Evolutionary conservation across 129 eudicot species (phyloP).

Genomic region (Escallonia herrerae): DNA sequence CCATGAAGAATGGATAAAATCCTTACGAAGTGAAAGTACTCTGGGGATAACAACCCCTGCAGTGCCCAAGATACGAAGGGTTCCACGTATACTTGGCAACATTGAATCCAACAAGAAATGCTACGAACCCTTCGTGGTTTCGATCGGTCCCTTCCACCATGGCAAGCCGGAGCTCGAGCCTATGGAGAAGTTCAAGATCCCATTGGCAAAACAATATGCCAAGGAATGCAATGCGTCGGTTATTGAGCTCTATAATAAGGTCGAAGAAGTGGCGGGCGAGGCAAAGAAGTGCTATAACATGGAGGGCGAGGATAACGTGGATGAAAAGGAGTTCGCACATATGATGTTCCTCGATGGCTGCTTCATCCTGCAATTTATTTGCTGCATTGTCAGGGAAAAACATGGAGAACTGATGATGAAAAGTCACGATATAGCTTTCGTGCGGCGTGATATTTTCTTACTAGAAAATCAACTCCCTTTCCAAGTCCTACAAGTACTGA

Average conservation of each 20-base stretch:
- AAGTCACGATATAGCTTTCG: constrained; percentile 29
- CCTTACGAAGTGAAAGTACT: constrained; percentile 6
- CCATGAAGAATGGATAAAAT: constrained; percentile 12
- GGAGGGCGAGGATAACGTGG: not conserved
- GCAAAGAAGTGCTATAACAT: constrained; percentile 15
- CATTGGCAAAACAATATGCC: constrained; percentile 7
- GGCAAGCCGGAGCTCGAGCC: constrained; percentile 13
- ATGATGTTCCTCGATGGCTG: constrained; percentile 41
- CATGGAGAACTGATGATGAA: constrained; percentile 2
- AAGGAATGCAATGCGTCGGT: not conserved
- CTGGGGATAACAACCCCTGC: not conserved
- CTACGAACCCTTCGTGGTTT: constrained; percentile 31
- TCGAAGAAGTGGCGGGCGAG: constrained; percentile 2
- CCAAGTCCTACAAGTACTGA: constrained; percentile 18
- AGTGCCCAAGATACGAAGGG: constrained; percentile 14
- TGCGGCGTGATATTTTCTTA: constrained; percentile 28
- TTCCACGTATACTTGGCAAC: constrained; percentile 13
- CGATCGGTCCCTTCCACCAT: constrained; percentile 37
- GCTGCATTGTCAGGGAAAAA: not conserved
- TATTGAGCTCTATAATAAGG: constrained; percentile 7
- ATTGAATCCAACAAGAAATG: constrained; percentile 11
- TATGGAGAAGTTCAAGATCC: constrained; percentile 18
- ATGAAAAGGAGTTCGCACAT: constrained; percentile 14
- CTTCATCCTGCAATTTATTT: constrained; percentile 22
- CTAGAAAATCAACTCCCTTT: constrained; percentile 35